These are phyloP conservation scores for Eutreptiella sp. DNA, from an alignment of 208 protist genomes.

Conservation along the genomic window DNA sequence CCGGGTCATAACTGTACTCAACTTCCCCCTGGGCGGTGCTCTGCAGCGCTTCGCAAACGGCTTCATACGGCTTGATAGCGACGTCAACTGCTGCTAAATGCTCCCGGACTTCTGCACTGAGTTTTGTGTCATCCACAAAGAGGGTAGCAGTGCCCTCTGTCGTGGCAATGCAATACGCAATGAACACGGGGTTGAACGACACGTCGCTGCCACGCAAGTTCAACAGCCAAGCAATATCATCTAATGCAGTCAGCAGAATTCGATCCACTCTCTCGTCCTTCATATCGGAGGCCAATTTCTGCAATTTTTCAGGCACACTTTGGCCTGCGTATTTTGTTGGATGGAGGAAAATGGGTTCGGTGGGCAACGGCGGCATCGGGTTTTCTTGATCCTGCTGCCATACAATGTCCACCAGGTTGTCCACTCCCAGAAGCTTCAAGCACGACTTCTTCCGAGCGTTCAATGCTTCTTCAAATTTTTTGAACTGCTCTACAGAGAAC, in stretches of 20 bases:
- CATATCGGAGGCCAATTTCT: conserved; percentile 43
- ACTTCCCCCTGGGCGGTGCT: background rate
- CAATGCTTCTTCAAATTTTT: too few species aligned
- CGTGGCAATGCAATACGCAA: conserved; percentile 60
- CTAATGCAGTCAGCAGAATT: conserved; percentile 71
- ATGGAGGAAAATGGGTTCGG: conserved; percentile 43
- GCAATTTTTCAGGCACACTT: conserved; percentile 51
- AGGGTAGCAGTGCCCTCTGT: conserved; percentile 40
- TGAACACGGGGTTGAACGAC: conserved; percentile 81
- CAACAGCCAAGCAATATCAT: conserved; percentile 81
- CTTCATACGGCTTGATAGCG: background rate
- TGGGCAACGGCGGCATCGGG: background rate
- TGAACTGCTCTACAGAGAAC: too few species aligned
- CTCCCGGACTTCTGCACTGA: background rate
- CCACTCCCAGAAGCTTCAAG: too few species aligned
- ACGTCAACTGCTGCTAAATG: background rate
- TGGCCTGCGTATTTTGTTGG: conserved; percentile 59
- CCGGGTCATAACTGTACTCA: conserved; percentile 23
- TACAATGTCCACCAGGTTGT: conserved; percentile 20
- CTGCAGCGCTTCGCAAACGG: background rate
- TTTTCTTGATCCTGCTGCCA: background rate
- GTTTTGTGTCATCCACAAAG: conserved; percentile 13
- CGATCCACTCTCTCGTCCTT: conserved; percentile 49
- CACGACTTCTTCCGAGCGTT: too few species aligned
- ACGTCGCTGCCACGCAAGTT: conserved; percentile 79